Conservation (phyloP, 2,329 filamentous ascomycete species). For the Colletotrichum salicis region DNA sequence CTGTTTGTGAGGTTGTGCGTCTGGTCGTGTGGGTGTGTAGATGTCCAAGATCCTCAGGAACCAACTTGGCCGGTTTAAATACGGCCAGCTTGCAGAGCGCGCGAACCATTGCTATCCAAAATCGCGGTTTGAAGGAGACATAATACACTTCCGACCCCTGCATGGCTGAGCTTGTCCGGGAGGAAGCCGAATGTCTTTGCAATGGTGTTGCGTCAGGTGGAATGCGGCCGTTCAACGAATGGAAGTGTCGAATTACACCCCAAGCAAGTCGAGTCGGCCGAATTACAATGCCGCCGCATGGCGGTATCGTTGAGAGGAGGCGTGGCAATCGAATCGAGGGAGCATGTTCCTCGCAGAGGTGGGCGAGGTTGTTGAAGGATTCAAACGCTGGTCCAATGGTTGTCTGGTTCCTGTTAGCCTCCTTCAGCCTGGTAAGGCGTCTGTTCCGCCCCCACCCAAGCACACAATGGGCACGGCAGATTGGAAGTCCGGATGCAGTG, state of each 20-base stretch:
- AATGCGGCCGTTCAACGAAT: not conserved
- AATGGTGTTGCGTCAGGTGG: not conserved
- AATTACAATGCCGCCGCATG: not conserved
- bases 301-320: not conserved
- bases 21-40: not conserved
- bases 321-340: not conserved
- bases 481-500: not conserved
- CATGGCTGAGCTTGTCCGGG: not conserved
- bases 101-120: not conserved
- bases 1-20: not conserved
- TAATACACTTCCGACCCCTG: not conserved
- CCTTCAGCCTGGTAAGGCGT: not conserved
- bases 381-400: not conserved
- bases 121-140: not conserved
- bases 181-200: not conserved
- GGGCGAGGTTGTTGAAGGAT: not conserved
- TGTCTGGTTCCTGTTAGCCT: not conserved
- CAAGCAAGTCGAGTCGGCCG: not conserved
- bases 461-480: not conserved
- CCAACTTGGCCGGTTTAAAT: not conserved
- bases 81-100: not conserved
- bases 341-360: not conserved
- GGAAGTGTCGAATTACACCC: not conserved
- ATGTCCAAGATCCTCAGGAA: not conserved
- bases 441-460: not conserved